phyloP scores from a whole-genome alignment of 148 eudicot genomes.

The Cornus suecica region DNA sequence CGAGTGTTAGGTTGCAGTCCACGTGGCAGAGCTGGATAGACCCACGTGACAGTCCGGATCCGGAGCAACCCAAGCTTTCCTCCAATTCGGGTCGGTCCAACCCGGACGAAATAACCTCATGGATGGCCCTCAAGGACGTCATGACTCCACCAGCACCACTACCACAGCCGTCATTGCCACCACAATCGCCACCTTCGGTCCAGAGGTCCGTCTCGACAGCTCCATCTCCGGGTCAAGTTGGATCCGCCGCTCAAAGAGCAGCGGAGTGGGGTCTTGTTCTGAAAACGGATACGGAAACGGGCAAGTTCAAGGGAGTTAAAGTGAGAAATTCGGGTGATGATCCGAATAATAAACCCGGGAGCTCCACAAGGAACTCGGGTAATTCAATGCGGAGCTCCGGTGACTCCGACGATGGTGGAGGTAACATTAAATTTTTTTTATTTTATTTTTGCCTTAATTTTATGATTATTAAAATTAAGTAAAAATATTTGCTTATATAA shows the following conservation, averaged over 20 bases:
- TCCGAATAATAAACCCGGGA: constrained; percentile 29
- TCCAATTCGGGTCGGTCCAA: constrained; percentile 32
- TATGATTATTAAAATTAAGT: too few relatives aligned
- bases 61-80: constrained; percentile 18
- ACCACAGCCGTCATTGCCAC: background rate
- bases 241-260: constrained; percentile 70
- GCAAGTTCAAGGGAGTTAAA: constrained; percentile 71
- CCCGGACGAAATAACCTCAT: constrained; percentile 59
- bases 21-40: constrained; percentile 53
- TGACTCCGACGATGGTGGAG: constrained; percentile 69
- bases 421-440: too few relatives aligned
- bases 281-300: constrained; percentile 77
- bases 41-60: constrained; percentile 9
- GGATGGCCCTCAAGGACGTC: constrained; percentile 85
- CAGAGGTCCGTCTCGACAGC: constrained; percentile 13
- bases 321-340: constrained; percentile 76
- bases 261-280: constrained; percentile 96
- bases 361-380: constrained; percentile 61
- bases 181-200: background rate
- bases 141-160: constrained; percentile 13
- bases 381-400: constrained; percentile 76
- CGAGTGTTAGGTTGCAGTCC: constrained; percentile 41
- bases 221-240: constrained; percentile 12
- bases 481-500: too few relatives aligned
- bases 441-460: too few relatives aligned